Evolutionary conservation across 2,329 filamentous ascomycete species (phyloP), one percentile per base, ranked within the genome.

Genomic region (Cladosporium oxysporum): DNA sequence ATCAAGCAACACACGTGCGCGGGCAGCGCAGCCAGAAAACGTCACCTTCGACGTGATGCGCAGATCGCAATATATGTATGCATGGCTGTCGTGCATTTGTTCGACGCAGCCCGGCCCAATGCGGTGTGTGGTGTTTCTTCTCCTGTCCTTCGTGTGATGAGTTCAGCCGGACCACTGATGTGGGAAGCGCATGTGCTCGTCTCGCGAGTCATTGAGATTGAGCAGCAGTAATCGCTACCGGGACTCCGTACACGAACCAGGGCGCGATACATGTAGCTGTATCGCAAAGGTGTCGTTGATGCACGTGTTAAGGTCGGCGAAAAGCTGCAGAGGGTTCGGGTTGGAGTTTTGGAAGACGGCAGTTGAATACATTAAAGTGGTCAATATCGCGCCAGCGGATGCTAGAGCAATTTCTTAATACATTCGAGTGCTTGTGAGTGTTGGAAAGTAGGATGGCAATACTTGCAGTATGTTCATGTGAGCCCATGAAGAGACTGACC

Each of bases 11-110:
- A 23, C 41, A 47, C 37, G 16, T n/a, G 37, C 10, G 37, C 18
- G 37, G 37, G n/a, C 41, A 47, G 41, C 41, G 41, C n/a, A 47
- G 7, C n/a, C 6, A n/a, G 18, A 4, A 12, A 16, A 21, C 41
- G 41, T 47, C 41, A 47, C 41, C 18, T 4, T 1, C 26, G 16
- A 14, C 26, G 16, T 11, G 50, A 28, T 53, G 16, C 6, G 50
- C 50, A 53, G 50, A 53, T 53, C 50, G 50, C 50, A 53, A 53
- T 53, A 29, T 53, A 28, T 28, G 8, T n/a, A 28, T 53, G 50
- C 50, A 28, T n/a, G 8, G 11, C 16, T 55, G 18, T 31, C 28
- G 16, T 31, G 52, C 52, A 33, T 47, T 47, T 47, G 8, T 47
- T 11, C 21, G 41, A 47, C 5, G 41, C 41, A 47, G n/a, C 41